Percentiles rank a stretch among this genome's conserved stretches.
Evolutionary conservation across 192 early-diverging fungal species (phyloP).

Genomic region (Podila clonocystis): DNA sequence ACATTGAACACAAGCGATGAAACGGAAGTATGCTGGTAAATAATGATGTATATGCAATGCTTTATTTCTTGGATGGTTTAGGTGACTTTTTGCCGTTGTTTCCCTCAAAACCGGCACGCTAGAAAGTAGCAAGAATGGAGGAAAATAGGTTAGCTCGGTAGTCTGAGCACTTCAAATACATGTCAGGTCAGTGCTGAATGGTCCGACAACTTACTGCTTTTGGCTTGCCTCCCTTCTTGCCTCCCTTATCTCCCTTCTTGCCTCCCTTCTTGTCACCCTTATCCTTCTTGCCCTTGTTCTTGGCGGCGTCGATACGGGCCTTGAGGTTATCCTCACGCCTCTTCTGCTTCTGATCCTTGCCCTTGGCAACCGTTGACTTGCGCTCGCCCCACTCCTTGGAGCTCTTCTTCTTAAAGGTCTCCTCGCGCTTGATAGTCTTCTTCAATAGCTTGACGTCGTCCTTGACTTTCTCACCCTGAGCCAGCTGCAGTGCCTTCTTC

Average conservation of each 20-base stretch:
- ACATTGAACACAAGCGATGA: not conserved
- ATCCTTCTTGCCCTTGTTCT: slow-evolving; percentile 71
- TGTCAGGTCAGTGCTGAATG: not conserved
- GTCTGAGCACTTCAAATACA: not conserved
- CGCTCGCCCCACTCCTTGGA: slow-evolving; percentile 85
- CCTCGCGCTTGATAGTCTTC: slow-evolving; percentile 89
- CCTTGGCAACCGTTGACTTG: slow-evolving; percentile 67
- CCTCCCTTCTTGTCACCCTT: slow-evolving; percentile 64
- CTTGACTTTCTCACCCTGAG: slow-evolving; percentile 91
- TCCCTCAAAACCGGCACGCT: slow-evolving; percentile 52
- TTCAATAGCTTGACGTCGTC: slow-evolving; percentile 91
- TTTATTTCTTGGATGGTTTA: slow-evolving; percentile 55
- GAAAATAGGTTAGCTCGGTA: not conserved
- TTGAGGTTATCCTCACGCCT: slow-evolving; percentile 90
- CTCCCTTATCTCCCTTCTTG: slow-evolving; percentile 19
- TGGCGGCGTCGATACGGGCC: slow-evolving; percentile 80
- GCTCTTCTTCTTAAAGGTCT: slow-evolving; percentile 88
- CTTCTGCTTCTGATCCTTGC: slow-evolving; percentile 75
- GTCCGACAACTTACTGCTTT: slow-evolving; percentile 40
- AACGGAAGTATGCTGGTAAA: not conserved
- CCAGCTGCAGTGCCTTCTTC: slow-evolving; percentile 81
- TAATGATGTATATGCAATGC: slow-evolving; percentile 23
- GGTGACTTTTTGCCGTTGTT: slow-evolving; percentile 48
- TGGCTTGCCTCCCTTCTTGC: slow-evolving; percentile 53
- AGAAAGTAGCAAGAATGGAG: not conserved